Evolutionary conservation across 371 early-diverging fungal species (phyloP), one percentile per base, ranked within the genome.

Genomic region (Mucor saturninus): DNA sequence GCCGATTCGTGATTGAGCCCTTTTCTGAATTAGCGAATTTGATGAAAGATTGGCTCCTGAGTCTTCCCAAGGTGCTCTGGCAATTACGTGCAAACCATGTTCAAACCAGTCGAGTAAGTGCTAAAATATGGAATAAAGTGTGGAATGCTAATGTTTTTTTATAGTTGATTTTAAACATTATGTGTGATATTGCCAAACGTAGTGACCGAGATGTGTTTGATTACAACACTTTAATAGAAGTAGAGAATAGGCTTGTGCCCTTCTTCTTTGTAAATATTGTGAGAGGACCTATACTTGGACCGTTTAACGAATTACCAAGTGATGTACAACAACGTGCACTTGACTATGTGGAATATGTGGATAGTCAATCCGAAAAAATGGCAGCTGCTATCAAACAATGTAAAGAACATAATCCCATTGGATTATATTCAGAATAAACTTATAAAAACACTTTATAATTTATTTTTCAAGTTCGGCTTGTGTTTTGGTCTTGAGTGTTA

Each of bases 401-500:
- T 45, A 59, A 60, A 50, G 45, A 66, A 9, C 39, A 59, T 37
- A 53, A 53, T 48, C 37, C 13, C 7, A 48, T 53, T 60, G 61
- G 61, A 38, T 64, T 48, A 37, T 51, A 57, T 56, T 49, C 21
- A 48, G 28, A 21, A 46, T 2, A 49, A 39, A n/a, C 14, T n/a
- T n/a, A n/a, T n/a, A n/a, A n/a, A n/a, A n/a, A n/a, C n/a, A n/a
- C 28, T 64, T 55, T 4, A 51, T 67, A 46, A 61, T 48, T 48
- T 61, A 10, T 43, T 61, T 61, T 30, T 69, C 76, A 28, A 84
- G 61, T 62, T 86, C 86, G 37, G 68, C 74, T 30, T 78, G 75
- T n/a, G 86, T 86, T 72, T 89, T 89, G 15, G 87, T 85, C 42
- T 81, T 80, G 14, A 89, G 69, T 9, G 85, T 75, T 54, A 89